Conservation (phyloP, 352 stramenopile species). For the Globisporangium lucens region DNA sequence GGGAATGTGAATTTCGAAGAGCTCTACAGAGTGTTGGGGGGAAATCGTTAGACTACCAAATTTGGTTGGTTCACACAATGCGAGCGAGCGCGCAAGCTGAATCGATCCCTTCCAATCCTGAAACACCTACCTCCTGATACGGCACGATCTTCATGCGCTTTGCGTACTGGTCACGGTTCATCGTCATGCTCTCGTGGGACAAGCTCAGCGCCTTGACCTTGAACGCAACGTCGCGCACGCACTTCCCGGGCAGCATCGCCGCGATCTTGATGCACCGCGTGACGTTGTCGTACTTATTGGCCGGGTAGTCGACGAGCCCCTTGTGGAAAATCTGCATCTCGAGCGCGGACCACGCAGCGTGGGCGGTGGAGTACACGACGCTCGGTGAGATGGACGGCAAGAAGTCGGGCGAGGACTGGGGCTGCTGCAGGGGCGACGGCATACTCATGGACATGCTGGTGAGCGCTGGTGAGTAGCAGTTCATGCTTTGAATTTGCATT, state of each 20-base stretch:
- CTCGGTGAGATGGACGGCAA: slow-evolving; percentile 58
- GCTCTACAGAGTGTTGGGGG: neutral
- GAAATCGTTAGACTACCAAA: neutral
- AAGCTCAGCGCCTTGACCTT: slow-evolving; percentile 43
- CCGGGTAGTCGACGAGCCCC: slow-evolving; percentile 51
- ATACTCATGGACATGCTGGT: slow-evolving; percentile 14
- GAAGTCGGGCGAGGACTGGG: slow-evolving; percentile 4
- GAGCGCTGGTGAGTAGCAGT: slow-evolving; percentile 13
- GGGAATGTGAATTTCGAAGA: slow-evolving; percentile 9
- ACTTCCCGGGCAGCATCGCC: slow-evolving; percentile 59
- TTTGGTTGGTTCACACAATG: neutral
- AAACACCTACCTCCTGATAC: slow-evolving; percentile 28
- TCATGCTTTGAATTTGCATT: slow-evolving; percentile 2
- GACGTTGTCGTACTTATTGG: slow-evolving; percentile 67
- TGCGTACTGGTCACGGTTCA: slow-evolving; percentile 25
- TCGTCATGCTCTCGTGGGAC: slow-evolving; percentile 18
- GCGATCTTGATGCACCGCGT: slow-evolving; percentile 86
- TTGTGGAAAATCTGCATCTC: slow-evolving; percentile 65
- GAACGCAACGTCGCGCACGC: slow-evolving; percentile 72
- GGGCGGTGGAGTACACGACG: slow-evolving; percentile 56
- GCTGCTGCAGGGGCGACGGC: slow-evolving; percentile 11
- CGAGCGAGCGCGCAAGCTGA: too few species aligned
- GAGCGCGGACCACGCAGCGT: slow-evolving; percentile 52
- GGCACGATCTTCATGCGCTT: slow-evolving; percentile 70
- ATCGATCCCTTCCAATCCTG: neutral